Evolutionary conservation across 2,329 filamentous ascomycete genomes (phyloP), one percentile per base, ranked within the genome.

Genomic region (Pseudocercospora fijiensis): DNA sequence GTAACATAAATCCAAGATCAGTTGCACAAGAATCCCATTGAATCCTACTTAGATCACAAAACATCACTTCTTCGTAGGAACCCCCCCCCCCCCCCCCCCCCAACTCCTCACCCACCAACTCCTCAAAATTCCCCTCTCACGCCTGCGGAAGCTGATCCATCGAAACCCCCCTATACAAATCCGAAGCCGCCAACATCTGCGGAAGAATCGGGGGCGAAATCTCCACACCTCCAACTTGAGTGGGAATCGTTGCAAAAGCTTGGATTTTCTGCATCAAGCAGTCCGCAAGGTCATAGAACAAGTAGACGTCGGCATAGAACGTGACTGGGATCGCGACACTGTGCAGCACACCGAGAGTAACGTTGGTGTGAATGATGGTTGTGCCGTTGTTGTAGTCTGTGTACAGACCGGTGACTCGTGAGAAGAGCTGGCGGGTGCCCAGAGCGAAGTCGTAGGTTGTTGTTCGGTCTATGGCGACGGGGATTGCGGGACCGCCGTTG

Each of bases 351-450:
- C 61, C 61, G 4, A 63, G 49, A 10, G 63, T 65, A 2, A 63
- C 63, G n/a, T 65, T 62, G n/a, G 63, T 68, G 47, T 65, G 43
- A 28, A 68, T 68, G 13, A 68, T 59, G 8, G 66, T 66, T 0
- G 64, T 68, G 18, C 61, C 65, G 43, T 45, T 45, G n/a, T 18
- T 22, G 43, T 20, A 45, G n/a, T 45, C 43, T 7, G 37, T 57
- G 28, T 68, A 68, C 37, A 58, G 20, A 10, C 66, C 64, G 9
- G 66, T 68, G 16, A 68, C 64, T 1, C n/a, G 7, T 11, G 61
- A 68, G 57, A 68, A 68, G 6, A 55, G 61, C 52, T 68, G 61
- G 16, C 66, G 63, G 3, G 64, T 62, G 16, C 13, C 26, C 2
- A 26, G 47, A 13, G 45, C 65, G 45, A 67, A 67, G 22, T 61